Base-by-base conservation (phyloP, 352 stramenopile genomes). In the Globisporangium recalcitrans region DNA sequence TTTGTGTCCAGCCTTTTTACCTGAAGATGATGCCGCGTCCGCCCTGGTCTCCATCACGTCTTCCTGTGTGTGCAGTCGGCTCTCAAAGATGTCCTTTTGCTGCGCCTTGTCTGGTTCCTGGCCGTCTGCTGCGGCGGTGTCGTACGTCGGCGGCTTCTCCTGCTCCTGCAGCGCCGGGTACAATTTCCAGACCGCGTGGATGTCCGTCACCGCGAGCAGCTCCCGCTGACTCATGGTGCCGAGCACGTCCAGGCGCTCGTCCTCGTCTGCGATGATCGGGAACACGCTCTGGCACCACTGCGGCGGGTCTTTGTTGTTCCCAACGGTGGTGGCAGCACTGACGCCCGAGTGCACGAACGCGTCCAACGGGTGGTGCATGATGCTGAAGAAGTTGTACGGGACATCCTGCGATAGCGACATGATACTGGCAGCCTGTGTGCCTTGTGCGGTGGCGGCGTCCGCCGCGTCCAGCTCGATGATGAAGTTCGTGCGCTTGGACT, bases 341-440 rank as follows among this genome's bases (percentile, higher is more conserved):
- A 71, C 69, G 11, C 61, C 49, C 0, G 67, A 79, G 54, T 80
- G 76, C 34, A 88, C 80, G 44, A 94, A 94, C 6, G 81, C 85
- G 61, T 87, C 73, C 0, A 74, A 57, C 13, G 83, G 78, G 55
- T 89, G 78, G 62, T 94, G 85, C 83, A 94, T 94, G 69, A 94
- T 89, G 62, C 82, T 93, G 71, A 81, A 91, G 59, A 90, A 88
- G 54, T 94, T 82, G 68, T 94, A 94, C 1, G 83, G 78, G 7
- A 74, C 73, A 14, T 73, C 67, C 19, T 52, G 60, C 10, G 55
- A 60, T 1, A 55, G 38, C 6, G 14, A 46, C 6, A 16, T 21
- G 16, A 46, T 46, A 7, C 14, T 21, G 21, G 19, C 16, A 46
- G 14, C 16, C 8, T 6, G 10, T 3, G 51, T 58, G 24, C 59